Base-by-base conservation (phyloP, 139 green algal species). In the Eudorina sp. region DNA sequence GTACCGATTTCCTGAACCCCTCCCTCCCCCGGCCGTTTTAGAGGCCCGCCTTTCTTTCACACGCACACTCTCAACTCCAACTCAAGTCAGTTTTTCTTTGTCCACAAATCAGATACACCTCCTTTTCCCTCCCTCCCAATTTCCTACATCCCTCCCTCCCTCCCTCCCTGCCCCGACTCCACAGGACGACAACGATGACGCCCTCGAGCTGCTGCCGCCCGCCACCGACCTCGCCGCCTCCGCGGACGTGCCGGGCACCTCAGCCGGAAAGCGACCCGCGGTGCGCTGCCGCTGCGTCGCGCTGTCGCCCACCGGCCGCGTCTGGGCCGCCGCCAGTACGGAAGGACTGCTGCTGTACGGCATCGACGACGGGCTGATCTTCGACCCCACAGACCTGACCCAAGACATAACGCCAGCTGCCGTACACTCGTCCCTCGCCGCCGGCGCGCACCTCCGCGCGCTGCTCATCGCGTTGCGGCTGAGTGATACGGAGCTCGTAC, bases 331-430 rank as follows among this genome's bases (percentile, higher is more conserved):
- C 27, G 97, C 96, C 29, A 98, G 96, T 6, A 99, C 97, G 0
- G 96, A 98, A 83, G 98, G 98, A 7, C 68, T 99, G 58, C 90
- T 99, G 77, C 45, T 99, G 36, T 99, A 98, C 92, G 90, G 90
- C 48, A 88, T 97, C 48, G 97, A 99, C 89, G 89, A 94, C 9
- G 91, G 85, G 36, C 16, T 96, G 51, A 80, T 93, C n/a, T 99
- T 99, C 88, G 97, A 99, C 89, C 98, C 98, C 2, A 97, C 95
- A 0, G 97, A 99, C 91, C 92, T 99, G 27, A 95, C 94, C 16
- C 93, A 98, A 89, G 96, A 98, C 68, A 89, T 98, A 11, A 99
- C 98, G 4, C 97, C 98, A 2, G 92, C 80, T 4, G 93, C 94
- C 88, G 75, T 74, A 64, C 34, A 53, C 21, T 69, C 82, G 13